Conservation (phyloP, 2,329 filamentous ascomycete genomes). For the Fusarium hainanense region DNA sequence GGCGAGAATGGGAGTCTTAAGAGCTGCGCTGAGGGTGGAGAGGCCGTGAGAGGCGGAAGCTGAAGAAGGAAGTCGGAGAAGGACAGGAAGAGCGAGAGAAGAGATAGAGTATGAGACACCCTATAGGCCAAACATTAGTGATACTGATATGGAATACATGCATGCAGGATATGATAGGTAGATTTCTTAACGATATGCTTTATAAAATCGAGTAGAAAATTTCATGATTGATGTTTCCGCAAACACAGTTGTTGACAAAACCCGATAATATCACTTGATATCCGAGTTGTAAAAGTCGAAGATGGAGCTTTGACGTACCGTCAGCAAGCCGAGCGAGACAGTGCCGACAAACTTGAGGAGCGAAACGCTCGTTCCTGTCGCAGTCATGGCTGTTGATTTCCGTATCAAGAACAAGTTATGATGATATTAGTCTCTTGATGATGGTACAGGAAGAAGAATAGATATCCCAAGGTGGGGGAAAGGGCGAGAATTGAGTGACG, state of each 20-base stretch:
- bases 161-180: not conserved
- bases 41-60: conserved; percentile 77
- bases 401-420: not conserved
- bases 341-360: conserved; percentile 93
- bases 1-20: conserved; percentile 72
- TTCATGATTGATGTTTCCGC: not conserved
- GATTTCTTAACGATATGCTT: not conserved
- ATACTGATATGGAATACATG: not conserved
- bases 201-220: not conserved
- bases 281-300: not conserved
- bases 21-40: conserved; percentile 70
- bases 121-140: conserved; percentile 59
- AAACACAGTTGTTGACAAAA: not conserved
- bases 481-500: conserved; percentile 32
- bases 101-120: conserved; percentile 89
- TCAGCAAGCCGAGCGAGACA: conserved; percentile 86
- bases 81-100: conserved; percentile 79
- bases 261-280: conserved; percentile 27
- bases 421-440: not conserved
- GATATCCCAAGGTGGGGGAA: conserved; percentile 8
- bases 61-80: conserved; percentile 84
- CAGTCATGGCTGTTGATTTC: conserved; percentile 63
- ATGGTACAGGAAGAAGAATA: conserved; percentile 5
- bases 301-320: conserved; percentile 66
- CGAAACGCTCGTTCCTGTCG: conserved; percentile 75